Evolutionary conservation across 306 rosid genomes (phyloP).

Genomic region (Sicyos baderoa): DNA sequence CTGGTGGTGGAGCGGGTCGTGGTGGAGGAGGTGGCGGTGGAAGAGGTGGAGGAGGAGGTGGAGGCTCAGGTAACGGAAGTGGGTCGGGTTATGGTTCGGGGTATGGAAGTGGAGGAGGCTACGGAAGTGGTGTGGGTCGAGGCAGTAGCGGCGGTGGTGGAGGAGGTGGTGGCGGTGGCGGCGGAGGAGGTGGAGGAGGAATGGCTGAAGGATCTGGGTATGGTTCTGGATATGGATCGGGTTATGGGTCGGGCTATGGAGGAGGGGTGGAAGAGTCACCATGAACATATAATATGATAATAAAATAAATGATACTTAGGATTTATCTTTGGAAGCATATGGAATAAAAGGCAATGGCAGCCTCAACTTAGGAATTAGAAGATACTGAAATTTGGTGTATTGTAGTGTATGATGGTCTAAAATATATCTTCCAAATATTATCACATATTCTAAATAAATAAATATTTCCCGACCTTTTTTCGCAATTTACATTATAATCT

Average conservation of each 20-base stretch:
- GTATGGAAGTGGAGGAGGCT: constrained; percentile 13
- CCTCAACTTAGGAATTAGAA: not conserved
- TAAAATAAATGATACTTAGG: not conserved
- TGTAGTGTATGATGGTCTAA: not conserved
- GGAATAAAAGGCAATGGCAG: not conserved
- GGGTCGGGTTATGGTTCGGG: constrained; percentile 32
- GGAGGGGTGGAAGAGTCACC: constrained; percentile 19
- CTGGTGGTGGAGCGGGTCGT: constrained; percentile 12
- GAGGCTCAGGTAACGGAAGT: constrained; percentile 15
- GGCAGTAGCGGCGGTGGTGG: not conserved
- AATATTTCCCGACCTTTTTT: not conserved
- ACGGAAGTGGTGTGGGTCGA: constrained; percentile 6
- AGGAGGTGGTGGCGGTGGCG: not conserved
- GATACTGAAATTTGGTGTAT: not conserved
- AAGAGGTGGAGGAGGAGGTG: constrained; percentile 18
- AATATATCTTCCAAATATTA: not conserved
- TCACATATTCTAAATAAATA: not conserved
- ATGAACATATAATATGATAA: not conserved
- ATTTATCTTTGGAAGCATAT: not conserved
- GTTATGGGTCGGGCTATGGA: constrained; percentile 18
- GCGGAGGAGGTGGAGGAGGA: not conserved
- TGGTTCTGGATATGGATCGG: constrained; percentile 13
- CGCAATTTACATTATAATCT: not conserved
- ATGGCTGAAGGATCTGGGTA: constrained; percentile 14
- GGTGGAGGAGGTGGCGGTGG: constrained; percentile 20